These are phyloP conservation scores for Guillardia theta DNA, from an alignment of 78 protist species.

Conservation along the genomic window DNA sequence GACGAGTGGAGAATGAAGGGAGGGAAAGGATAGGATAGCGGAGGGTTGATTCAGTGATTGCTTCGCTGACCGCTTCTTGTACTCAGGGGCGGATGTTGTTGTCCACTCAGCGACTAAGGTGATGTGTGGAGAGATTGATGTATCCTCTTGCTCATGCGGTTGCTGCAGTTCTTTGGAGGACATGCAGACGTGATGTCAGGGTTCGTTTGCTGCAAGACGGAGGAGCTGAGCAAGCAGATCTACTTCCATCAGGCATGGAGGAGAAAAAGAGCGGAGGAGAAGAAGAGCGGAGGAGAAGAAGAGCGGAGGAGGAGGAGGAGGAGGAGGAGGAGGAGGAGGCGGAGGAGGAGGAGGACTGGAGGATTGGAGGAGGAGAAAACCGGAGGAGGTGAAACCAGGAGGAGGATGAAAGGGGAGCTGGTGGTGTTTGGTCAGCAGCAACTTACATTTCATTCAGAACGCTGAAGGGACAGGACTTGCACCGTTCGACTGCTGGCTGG, in stretches of 20 bases:
- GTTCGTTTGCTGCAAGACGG: not conserved
- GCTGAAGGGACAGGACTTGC: slow-evolving; percentile 44
- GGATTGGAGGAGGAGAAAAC: no score
- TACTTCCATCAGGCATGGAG: not conserved
- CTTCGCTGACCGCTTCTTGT: no score
- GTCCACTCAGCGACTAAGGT: slow-evolving; percentile 72
- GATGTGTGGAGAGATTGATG: not conserved
- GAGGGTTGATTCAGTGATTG: no score
- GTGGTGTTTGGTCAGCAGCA: no score
- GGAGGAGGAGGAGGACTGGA: no score
- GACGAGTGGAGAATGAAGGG: no score
- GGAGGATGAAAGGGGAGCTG: no score
- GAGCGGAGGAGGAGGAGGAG: no score
- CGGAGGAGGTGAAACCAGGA: no score
- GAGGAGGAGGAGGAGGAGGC: no score
- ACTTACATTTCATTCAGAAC: slow-evolving; percentile 17
- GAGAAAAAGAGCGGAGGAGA: not conserved
- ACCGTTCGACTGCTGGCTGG: slow-evolving; percentile 59
- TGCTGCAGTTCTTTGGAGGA: not conserved
- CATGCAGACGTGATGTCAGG: not conserved
- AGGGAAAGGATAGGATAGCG: no score
- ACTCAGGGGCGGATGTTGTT: slow-evolving; percentile 77
- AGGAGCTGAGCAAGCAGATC: not conserved
- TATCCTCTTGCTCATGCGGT: not conserved
- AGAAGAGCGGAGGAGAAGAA: no score